These are phyloP conservation scores for Mortierella sp. DNA, from an alignment of 371 early-diverging fungal genomes.

Conservation along the genomic window DNA sequence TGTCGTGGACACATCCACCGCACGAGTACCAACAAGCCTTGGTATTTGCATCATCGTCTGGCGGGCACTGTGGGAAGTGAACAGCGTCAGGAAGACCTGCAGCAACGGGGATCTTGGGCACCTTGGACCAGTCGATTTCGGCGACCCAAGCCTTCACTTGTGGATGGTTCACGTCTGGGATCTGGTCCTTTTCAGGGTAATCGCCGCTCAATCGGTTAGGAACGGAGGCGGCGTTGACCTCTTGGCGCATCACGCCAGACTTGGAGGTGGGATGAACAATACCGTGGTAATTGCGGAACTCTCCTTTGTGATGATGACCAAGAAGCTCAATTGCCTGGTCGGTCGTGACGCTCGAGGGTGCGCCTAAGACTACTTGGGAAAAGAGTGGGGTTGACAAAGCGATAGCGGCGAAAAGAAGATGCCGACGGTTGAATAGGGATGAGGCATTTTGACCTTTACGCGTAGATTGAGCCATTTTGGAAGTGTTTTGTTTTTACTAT, in stretches of 20 bases:
- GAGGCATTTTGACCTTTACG: background rate
- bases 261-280: conserved; percentile 7
- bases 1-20: conserved; percentile 28
- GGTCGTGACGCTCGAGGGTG: background rate
- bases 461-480: background rate
- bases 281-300: conserved; percentile 15
- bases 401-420: conserved; percentile 11
- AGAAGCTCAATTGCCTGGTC: conserved; percentile 15
- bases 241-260: background rate
- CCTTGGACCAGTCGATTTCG: conserved; percentile 60
- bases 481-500: background rate
- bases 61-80: conserved; percentile 44
- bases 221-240: background rate
- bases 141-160: conserved; percentile 63
- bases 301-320: background rate
- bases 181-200: conserved; percentile 42
- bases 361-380: conserved; percentile 5
- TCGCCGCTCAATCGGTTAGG: conserved; percentile 13
- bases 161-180: conserved; percentile 57
- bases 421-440: background rate
- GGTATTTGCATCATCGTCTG: conserved; percentile 13
- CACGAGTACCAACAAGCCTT: conserved; percentile 55
- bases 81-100: conserved; percentile 23
- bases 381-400: conserved; percentile 4
- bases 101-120: conserved; percentile 56